Evolutionary conservation across 345 rosid genomes (phyloP).

Genomic region (Syzygium oleosum): DNA sequence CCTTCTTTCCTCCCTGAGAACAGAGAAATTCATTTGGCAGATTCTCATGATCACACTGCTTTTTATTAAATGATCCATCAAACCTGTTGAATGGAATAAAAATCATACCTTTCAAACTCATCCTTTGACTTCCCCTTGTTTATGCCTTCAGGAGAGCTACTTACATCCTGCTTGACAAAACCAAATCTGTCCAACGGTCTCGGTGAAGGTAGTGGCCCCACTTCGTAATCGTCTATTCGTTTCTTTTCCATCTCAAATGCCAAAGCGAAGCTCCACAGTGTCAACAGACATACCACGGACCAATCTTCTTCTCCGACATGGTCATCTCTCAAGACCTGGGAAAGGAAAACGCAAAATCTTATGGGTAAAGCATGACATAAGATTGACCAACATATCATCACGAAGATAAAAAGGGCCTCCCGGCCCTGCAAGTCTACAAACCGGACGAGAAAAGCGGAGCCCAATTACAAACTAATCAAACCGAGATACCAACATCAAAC

Average conservation of each 20-base stretch:
- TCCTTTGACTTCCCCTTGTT: constrained; percentile 37
- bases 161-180: constrained; percentile 57
- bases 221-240: constrained; percentile 52
- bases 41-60: neutral
- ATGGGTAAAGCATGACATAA: neutral
- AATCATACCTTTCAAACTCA: constrained; percentile 45
- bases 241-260: constrained; percentile 46
- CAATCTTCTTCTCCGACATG: neutral
- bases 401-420: neutral
- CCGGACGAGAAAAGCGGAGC: neutral
- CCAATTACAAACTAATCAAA: neutral
- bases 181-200: constrained; percentile 69
- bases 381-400: neutral
- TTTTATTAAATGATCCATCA: neutral
- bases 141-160: constrained; percentile 37
- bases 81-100: neutral
- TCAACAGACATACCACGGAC: neutral
- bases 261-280: neutral
- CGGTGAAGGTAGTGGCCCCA: constrained; percentile 54
- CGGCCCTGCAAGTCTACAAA: neutral
- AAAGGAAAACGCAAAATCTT: neutral
- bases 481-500: neutral
- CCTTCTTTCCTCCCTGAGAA: constrained; percentile 76
- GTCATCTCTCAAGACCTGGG: neutral
- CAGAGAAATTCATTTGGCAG: neutral